Conservation (phyloP, 495 filamentous ascomycete genomes). For the Xylaria palmicola region DNA sequence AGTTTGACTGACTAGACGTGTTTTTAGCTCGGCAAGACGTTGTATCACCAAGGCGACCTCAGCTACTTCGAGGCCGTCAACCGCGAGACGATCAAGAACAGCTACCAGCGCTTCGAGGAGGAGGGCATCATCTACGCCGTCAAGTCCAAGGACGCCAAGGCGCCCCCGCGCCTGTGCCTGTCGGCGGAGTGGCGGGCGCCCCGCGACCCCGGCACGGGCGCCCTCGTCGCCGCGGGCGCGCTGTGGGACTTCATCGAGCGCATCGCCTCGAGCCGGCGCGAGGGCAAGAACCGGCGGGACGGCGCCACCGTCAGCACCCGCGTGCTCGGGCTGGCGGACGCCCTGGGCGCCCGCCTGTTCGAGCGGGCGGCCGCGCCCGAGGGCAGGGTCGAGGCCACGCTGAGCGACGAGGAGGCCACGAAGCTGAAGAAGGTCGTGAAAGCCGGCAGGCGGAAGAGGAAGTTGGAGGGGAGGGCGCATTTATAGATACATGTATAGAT, state of each 20-base stretch:
- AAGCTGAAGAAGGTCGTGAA: conserved; percentile 33
- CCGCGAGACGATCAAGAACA: conserved; percentile 93
- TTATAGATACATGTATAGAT: conserved; percentile 31
- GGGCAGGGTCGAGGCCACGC: conserved; percentile 30
- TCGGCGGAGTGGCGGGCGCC: conserved; percentile 75
- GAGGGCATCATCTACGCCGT: conserved; percentile 80
- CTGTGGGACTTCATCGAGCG: conserved; percentile 89
- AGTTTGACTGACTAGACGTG: conserved; percentile 24
- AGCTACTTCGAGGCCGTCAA: conserved; percentile 98
- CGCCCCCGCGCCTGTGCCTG: conserved; percentile 61
- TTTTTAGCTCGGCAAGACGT: conserved; percentile 83
- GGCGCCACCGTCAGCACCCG: conserved; percentile 82
- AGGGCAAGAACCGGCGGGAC: conserved; percentile 93
- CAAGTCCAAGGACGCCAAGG: conserved; percentile 59
- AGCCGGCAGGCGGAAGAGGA: conserved; percentile 41
- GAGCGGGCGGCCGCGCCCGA: conserved; percentile 36
- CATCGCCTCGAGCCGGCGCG: conserved; percentile 77
- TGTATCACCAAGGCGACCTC: conserved; percentile 96
- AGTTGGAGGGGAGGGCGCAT: conserved; percentile 45
- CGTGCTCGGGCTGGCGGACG: conserved; percentile 75
- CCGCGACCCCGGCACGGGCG: conserved; percentile 58
- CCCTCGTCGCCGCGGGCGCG: conserved; percentile 64
- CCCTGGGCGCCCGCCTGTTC: conserved; percentile 50
- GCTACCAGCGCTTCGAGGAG: conserved; percentile 82
- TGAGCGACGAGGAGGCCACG: conserved; percentile 44